Base-by-base conservation (phyloP, 1,284 basidiomycete genomes). In the Erythrobasidium hasegawianum region DNA sequence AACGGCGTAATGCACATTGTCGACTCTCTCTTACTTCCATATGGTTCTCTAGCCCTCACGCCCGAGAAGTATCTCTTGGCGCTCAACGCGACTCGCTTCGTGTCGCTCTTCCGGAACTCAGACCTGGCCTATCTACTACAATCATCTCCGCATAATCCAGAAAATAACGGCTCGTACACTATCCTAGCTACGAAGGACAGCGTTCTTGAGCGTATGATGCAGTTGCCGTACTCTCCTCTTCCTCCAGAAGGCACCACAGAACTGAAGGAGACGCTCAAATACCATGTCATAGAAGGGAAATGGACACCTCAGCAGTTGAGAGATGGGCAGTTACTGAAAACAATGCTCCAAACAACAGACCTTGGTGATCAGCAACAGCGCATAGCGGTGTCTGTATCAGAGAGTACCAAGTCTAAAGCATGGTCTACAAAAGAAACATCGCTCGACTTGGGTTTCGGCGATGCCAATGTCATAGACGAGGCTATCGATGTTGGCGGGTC, bases 1-100 rank as follows among this genome's bases (percentile, higher is more conserved):
- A 97, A 97, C 72, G 93, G 80, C 74, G 96, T 97, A 47, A 77
- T 97, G 20, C 96, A 98, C 77, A 83, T 93, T 52, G 83, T 98
- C 45, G 88, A 89, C 9, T 83, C 84, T 13, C 83, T 98, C 22
- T 84, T 98, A 13, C 77, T 96, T 13, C 89, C 92, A 0, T 82
- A 84, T 0, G 85, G 84, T 8, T 82, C 88, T 33, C 84, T 98
- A 52, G 82, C 84, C 70, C 80, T 95, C 50, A 95, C 90, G 1
- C 87, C 93, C 4, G 95, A 98, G 79, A 97, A 98, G 78, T 92
- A 86, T 69, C 84, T 96, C 4, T 81, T 95, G 22, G 84, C 89
- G 0, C 82, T 97, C 68, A 91, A 97, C 74, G 96, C 93, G 75
- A 89, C 89, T 0, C 83, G 84, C 29, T 97, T 98, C 76, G 90